Evolutionary conservation across 2,329 filamentous ascomycete genomes (phyloP).

Genomic region (Cadophora luteo-olivacea): DNA sequence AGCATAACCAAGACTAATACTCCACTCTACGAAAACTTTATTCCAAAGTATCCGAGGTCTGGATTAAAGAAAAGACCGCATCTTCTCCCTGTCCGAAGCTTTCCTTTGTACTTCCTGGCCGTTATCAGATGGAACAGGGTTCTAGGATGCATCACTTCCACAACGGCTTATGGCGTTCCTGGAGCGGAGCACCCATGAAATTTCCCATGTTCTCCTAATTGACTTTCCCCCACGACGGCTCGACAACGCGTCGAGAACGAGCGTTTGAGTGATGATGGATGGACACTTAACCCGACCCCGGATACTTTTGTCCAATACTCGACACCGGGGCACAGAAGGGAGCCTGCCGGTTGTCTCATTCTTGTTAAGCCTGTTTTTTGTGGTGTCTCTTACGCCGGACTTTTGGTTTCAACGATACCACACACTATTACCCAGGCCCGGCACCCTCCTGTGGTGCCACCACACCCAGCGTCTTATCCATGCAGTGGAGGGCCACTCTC

Average conservation of each 20-base stretch:
- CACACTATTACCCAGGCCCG: neutral
- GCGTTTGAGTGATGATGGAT: neutral
- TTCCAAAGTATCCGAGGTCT: neutral
- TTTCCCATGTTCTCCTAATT: neutral
- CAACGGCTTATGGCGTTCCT: constrained; percentile 17
- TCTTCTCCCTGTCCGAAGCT: neutral
- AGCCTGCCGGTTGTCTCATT: neutral
- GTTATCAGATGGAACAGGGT: constrained; percentile 16
- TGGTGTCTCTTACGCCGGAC: neutral
- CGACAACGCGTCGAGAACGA: neutral
- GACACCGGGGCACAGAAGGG: constrained; percentile 2
- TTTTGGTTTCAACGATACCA: neutral
- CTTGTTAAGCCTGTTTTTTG: neutral
- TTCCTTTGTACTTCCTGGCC: neutral
- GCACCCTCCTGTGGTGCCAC: constrained; percentile 7
- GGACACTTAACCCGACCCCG: neutral
- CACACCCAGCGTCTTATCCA: neutral
- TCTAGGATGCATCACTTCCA: constrained; percentile 11
- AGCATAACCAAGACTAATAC: neutral
- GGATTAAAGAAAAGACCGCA: neutral
- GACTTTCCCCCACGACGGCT: constrained; percentile 2
- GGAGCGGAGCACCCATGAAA: constrained; percentile 1
- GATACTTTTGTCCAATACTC: neutral
- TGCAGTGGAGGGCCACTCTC: neutral
- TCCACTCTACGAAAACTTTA: constrained; percentile 2